A percentile compares a stretch with the other conserved stretches of the same genome.
Evolutionary conservation across 2,329 filamentous ascomycete genomes (phyloP).

Genomic region (Xylariaceae sp.): DNA sequence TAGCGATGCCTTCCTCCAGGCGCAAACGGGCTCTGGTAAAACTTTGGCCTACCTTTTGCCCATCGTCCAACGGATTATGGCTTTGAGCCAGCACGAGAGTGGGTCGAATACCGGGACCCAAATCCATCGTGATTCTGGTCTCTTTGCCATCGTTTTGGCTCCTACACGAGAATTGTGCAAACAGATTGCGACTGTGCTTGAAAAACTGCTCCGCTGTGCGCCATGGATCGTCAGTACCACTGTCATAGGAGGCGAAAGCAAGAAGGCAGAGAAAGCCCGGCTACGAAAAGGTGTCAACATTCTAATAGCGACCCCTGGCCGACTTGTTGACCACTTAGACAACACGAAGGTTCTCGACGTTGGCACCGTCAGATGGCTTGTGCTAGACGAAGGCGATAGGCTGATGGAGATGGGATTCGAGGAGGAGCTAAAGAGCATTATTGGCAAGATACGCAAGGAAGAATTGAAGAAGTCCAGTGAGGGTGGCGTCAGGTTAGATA

Average conservation of each 20-base stretch:
- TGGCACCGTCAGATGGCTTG: constrained; percentile 88
- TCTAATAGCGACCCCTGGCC: constrained; percentile 89
- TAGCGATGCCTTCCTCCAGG: constrained; percentile 93
- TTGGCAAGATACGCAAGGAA: constrained; percentile 75
- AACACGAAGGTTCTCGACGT: constrained; percentile 90
- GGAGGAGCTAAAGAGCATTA: constrained; percentile 87
- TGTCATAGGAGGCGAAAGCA: constrained; percentile 72
- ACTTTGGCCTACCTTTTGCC: constrained; percentile 95
- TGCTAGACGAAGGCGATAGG: constrained; percentile 96
- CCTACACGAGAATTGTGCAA: constrained; percentile 94
- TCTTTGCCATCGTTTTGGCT: constrained; percentile 93
- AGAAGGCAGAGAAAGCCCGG: constrained; percentile 87
- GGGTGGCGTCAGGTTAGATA: constrained; percentile 62
- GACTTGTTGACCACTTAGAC: constrained; percentile 88
- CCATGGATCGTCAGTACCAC: constrained; percentile 95
- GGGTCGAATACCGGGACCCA: constrained; percentile 51
- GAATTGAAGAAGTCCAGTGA: constrained; percentile 63
- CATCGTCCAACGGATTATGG: constrained; percentile 85
- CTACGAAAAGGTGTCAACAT: constrained; percentile 95
- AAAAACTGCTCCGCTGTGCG: constrained; percentile 83
- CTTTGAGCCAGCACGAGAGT: constrained; percentile 66
- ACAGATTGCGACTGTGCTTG: constrained; percentile 87
- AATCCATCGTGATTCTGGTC: constrained; percentile 82
- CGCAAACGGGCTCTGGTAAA: constrained; percentile 96
- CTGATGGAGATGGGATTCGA: constrained; percentile 98